Base-by-base conservation (phyloP, 2,329 filamentous ascomycete genomes). In the Aureobasidium mangrovei region DNA sequence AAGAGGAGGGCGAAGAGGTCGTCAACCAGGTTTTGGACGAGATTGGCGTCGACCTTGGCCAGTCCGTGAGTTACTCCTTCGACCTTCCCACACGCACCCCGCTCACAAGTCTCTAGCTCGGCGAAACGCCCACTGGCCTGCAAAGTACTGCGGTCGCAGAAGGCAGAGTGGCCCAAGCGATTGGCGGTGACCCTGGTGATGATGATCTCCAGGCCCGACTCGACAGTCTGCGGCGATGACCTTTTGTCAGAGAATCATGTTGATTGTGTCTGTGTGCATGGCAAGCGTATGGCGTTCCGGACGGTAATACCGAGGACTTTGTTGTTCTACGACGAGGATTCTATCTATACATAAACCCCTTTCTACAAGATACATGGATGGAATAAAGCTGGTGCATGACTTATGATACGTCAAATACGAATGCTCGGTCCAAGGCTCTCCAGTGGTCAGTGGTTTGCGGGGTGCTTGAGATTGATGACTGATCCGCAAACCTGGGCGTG, bases 1-100 rank as follows among this genome's bases (percentile, higher is more conserved):
- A 98, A 66, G 93, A 95, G 63, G 93, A 97, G 69, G 88, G 91
- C 33, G 93, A 98, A 63, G 93, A 98, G 68, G 88, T 97, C 9
- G 90, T 98, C 33, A 94, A 95, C 64, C 90, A 96, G 71, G 88
- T 98, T 4, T 72, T 98, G 64, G 93, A 97, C 67, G 93, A 97
- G 72, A 95, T 98, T 68, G 93, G 93, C 52, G 84, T 98, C 31
- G 91, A 98, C 66, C 78, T 97, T 56, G 90, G 86, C 63, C 87
- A 93, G 72, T 79, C 88, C 62, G 91, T 97, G 78, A 73, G 88
- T 78, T 53, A 29, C 33, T 3, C 9, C 28, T n/a, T 4, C 9
- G 4, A 28, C 8, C 9, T 10, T 38, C n/a, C 51, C 9, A 51
- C 5, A 28, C 29, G 10, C 49, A 29, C 18, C 18, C 18, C 12